Percentiles rank a stretch among this genome's conserved stretches.
These are phyloP conservation scores for Cupressus sempervirens DNA, from an alignment of 75 land plant species.

Conservation along the genomic window DNA sequence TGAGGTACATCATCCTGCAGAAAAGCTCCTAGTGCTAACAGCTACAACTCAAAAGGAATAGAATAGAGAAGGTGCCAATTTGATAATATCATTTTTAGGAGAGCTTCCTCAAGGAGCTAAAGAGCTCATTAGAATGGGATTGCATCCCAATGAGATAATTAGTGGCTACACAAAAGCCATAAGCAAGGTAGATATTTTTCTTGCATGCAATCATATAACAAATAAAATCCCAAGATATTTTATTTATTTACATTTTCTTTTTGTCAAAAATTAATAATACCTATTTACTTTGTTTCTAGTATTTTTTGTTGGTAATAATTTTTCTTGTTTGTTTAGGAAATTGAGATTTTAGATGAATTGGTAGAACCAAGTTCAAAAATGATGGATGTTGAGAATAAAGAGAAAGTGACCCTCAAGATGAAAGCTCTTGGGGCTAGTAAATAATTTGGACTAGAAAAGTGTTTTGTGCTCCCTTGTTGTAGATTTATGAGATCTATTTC, in stretches of 20 bases:
- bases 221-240: too few species aligned
- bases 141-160: too few species aligned
- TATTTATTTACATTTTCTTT: too few species aligned
- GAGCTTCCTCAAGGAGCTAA: too few species aligned
- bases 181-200: too few species aligned
- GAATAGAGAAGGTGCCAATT: slow-evolving; percentile 95
- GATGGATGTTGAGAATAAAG: slow-evolving; percentile 88
- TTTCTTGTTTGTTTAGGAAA: slow-evolving; percentile 34
- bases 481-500: slow-evolving; percentile 41
- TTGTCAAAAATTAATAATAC: too few species aligned
- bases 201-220: too few species aligned
- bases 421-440: slow-evolving; percentile 87
- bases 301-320: neutral
- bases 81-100: slow-evolving; percentile 78
- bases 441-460: too few species aligned
- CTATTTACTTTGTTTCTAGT: slow-evolving; percentile 17
- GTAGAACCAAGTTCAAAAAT: slow-evolving; percentile 81
- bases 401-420: too few species aligned
- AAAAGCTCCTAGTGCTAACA: slow-evolving; percentile 86
- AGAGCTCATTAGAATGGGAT: too few species aligned
- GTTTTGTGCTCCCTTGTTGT: too few species aligned
- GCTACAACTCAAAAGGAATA: slow-evolving; percentile 99
- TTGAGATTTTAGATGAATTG: slow-evolving; percentile 62
- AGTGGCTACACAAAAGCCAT: too few species aligned
- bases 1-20: slow-evolving; percentile 99